Conservation (phyloP, 1,284 basidiomycete species). For the Cryptococcus maquisensis region DNA sequence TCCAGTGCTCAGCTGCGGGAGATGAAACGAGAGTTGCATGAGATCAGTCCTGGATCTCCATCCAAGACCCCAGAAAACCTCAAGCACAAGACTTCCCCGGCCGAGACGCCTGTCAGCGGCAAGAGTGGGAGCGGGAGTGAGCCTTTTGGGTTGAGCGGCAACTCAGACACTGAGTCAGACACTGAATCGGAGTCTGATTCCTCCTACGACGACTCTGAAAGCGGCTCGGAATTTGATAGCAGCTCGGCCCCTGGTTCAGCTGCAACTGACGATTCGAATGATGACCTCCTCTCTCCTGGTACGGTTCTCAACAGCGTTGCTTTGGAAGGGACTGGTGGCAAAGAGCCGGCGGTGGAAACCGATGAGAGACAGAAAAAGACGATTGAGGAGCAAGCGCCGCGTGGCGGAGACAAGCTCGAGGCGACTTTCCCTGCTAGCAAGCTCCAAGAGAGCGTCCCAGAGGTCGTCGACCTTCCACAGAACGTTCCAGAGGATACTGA, state of each 20-base stretch:
- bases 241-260: neutral
- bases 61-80: neutral
- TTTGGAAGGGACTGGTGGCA: conserved; percentile 2
- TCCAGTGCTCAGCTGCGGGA: neutral
- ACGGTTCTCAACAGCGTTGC: conserved; percentile 13
- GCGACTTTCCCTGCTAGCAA: too few relatives aligned
- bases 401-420: too few relatives aligned
- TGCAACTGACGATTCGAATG: conserved; percentile 6
- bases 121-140: neutral
- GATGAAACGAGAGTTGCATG: neutral
- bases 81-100: neutral
- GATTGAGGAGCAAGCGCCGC: neutral
- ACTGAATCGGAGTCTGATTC: neutral
- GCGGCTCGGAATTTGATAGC: neutral
- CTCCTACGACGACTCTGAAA: neutral
- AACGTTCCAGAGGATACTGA: too few relatives aligned
- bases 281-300: conserved; percentile 7
- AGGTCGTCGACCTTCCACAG: too few relatives aligned
- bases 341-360: neutral
- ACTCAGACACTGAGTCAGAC: neutral
- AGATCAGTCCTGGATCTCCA: neutral
- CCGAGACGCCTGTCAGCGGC: neutral
- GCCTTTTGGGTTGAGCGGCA: neutral
- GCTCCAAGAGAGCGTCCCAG: too few relatives aligned
- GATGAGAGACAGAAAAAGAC: neutral